Evolutionary conservation across 768 basidiomycete species (phyloP).

Genomic region (Thelephora ganbajun): DNA sequence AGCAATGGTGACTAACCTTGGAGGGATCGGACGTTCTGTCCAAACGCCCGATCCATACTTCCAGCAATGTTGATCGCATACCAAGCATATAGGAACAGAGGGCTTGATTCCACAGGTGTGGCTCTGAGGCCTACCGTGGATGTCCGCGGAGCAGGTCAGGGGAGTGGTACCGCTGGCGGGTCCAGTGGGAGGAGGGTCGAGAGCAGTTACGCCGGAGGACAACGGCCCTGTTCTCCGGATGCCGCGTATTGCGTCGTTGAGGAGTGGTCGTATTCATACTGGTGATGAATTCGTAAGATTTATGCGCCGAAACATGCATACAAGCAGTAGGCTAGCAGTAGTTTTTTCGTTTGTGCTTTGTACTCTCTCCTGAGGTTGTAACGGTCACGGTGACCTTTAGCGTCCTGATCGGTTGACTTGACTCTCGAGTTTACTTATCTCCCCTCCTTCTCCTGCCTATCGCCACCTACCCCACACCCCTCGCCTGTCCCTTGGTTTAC

Average conservation of each 20-base stretch:
- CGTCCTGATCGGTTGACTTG: neutral
- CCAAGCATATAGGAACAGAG: constrained; percentile 22
- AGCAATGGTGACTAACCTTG: neutral
- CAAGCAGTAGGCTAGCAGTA: too few relatives aligned
- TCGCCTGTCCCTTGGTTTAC: constrained; percentile 1
- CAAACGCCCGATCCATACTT: too few relatives aligned
- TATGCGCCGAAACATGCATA: too few relatives aligned
- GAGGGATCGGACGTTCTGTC: neutral
- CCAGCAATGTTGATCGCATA: constrained; percentile 29
- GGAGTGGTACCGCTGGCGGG: neutral
- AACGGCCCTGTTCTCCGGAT: constrained; percentile 38
- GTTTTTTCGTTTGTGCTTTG: too few relatives aligned
- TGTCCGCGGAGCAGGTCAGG: constrained; percentile 6
- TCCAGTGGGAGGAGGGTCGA: neutral
- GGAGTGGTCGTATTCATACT: constrained; percentile 40
- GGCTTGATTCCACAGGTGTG: constrained; percentile 9
- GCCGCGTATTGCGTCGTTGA: constrained; percentile 60
- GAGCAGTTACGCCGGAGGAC: constrained; percentile 11
- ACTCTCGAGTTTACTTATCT: neutral
- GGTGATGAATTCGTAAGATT: constrained; percentile 6
- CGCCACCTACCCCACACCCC: neutral
- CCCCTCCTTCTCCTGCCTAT: neutral
- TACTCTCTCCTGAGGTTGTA: neutral
- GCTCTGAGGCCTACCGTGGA: constrained; percentile 8
- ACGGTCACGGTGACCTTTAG: neutral